Conservation (phyloP, 306 rosid species). For the Casuarina cunninghamiana region DNA sequence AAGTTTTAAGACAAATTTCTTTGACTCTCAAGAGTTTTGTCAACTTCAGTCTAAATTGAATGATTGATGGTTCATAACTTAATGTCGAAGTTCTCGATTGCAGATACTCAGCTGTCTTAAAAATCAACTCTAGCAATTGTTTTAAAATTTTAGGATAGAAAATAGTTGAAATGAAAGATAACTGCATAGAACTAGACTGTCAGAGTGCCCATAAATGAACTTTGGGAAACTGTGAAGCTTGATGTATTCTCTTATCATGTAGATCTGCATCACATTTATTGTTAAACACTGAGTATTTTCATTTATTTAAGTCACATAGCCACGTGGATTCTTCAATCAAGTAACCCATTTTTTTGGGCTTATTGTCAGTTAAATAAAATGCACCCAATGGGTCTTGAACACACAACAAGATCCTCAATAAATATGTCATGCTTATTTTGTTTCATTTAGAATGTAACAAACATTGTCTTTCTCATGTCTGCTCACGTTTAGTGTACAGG, state of each 20-base stretch:
- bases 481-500: background rate
- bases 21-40: background rate
- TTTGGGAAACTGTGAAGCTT: background rate
- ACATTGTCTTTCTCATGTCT: background rate
- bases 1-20: background rate
- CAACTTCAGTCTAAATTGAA: background rate
- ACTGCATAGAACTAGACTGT: background rate
- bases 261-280: no score
- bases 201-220: background rate
- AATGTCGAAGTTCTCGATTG: background rate
- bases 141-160: background rate
- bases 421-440: background rate
- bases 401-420: background rate
- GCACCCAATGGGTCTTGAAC: background rate
- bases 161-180: constrained; percentile 6
- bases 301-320: no score
- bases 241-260: background rate
- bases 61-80: background rate
- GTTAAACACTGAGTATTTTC: no score
- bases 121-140: background rate
- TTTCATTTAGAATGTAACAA: background rate
- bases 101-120: background rate
- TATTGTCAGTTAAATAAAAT: background rate
- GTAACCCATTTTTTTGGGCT: background rate
- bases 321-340: background rate